Conservation (phyloP, 2,329 filamentous ascomycete genomes). For the Bipolaris bicolor region DNA sequence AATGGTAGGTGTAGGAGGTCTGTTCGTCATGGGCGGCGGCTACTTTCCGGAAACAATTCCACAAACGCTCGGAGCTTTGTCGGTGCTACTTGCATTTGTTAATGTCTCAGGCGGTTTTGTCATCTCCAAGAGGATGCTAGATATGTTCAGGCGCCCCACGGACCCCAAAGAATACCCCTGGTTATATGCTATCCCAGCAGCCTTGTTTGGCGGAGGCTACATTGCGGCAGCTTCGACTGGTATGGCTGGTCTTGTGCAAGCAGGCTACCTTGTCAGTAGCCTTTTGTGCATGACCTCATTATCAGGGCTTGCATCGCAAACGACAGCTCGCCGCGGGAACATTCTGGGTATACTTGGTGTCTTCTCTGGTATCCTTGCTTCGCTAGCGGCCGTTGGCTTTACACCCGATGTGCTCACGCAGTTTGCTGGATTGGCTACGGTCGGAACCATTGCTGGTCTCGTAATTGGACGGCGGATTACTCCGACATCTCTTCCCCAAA, state of each 20-base stretch:
- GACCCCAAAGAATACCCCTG: constrained; percentile 89
- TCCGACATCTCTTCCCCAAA: constrained; percentile 86
- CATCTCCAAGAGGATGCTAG: constrained; percentile 90
- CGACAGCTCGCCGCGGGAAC: constrained; percentile 84
- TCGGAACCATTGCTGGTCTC: constrained; percentile 72
- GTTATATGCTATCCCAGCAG: constrained; percentile 79
- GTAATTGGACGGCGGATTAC: constrained; percentile 86
- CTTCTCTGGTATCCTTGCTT: constrained; percentile 80
- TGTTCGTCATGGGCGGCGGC: constrained; percentile 88
- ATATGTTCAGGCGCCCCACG: constrained; percentile 69
- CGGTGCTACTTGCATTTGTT: constrained; percentile 83
- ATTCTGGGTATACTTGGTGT: constrained; percentile 87
- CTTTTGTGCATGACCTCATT: constrained; percentile 81
- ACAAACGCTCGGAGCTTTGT: constrained; percentile 75
- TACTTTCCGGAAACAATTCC: constrained; percentile 68
- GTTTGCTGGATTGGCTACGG: constrained; percentile 75
- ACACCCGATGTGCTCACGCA: constrained; percentile 78
- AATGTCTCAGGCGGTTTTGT: constrained; percentile 90
- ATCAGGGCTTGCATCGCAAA: constrained; percentile 79
- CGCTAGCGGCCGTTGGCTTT: constrained; percentile 80
- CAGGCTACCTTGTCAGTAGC: constrained; percentile 84
- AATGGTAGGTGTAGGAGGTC: constrained; percentile 84
- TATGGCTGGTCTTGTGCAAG: constrained; percentile 82
- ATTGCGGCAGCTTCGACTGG: constrained; percentile 80
- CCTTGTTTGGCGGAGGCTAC: constrained; percentile 80